Percentiles rank a stretch among this genome's conserved stretches.
phyloP scores from a whole-genome alignment of 169 alveolate genomes.

The Miamiensis avidus region DNA sequence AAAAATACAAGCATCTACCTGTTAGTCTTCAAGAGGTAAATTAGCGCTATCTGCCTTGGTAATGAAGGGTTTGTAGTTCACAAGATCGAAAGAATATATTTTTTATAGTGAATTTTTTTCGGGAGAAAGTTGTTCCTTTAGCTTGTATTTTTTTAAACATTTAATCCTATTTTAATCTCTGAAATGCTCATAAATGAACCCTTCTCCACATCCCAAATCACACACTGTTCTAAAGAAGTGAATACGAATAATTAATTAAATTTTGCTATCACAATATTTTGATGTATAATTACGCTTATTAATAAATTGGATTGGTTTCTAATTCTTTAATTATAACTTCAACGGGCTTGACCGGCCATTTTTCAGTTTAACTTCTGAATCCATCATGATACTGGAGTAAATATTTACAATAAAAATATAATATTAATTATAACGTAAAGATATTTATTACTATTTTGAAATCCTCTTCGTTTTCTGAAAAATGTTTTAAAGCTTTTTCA shows the following conservation, averaged over 20 bases:
- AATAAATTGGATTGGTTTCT: background rate
- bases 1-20: conserved; percentile 38
- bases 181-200: conserved; percentile 34
- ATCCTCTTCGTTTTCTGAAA: conserved; percentile 46
- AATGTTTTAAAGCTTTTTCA: conserved; percentile 39
- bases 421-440: background rate
- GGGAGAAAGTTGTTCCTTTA: background rate
- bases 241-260: too few relatives aligned
- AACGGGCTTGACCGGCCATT: conserved; percentile 54
- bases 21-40: conserved; percentile 34
- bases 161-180: conserved; percentile 8
- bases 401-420: background rate
- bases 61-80: conserved; percentile 32
- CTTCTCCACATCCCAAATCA: conserved; percentile 58
- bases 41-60: conserved; percentile 48
- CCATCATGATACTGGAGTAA: conserved; percentile 45
- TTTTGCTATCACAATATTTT: too few relatives aligned
- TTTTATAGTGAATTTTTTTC: conserved; percentile 34
- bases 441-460: conserved; percentile 14
- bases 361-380: conserved; percentile 32
- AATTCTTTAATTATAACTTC: conserved; percentile 40
- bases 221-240: conserved; percentile 32
- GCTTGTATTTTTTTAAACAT: background rate
- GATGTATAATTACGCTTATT: too few relatives aligned
- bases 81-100: conserved; percentile 44